Evolutionary conservation across 192 early-diverging fungal species (phyloP).

Genomic region (Geranomyces variabilis): DNA sequence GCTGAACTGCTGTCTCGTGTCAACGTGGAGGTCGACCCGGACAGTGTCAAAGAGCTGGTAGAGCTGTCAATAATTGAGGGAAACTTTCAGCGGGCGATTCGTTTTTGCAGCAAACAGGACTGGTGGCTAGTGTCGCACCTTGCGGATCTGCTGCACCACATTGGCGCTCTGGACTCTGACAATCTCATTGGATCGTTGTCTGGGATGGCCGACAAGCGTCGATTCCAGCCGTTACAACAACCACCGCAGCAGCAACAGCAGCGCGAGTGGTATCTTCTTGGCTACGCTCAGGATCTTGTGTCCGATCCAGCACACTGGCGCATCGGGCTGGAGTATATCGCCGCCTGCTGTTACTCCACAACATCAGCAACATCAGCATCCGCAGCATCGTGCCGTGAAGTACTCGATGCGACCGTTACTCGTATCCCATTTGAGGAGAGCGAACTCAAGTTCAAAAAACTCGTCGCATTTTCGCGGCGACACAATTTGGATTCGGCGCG

Average conservation of each 20-base stretch:
- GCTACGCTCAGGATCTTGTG: conserved; percentile 24
- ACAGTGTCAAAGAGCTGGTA: not conserved
- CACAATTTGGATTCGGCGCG: conserved; percentile 40
- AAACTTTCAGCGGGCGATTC: conserved; percentile 27
- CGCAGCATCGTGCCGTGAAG: conserved; percentile 3
- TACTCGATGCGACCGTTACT: conserved; percentile 38
- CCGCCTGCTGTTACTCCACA: conserved; percentile 4
- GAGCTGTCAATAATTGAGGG: conserved; percentile 24
- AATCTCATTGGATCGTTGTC: conserved; percentile 30
- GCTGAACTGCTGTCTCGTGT: conserved; percentile 17
- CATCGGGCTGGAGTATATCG: conserved; percentile 57
- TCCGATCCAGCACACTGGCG: conserved; percentile 47
- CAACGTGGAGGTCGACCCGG: not conserved
- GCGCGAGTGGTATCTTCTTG: conserved; percentile 33
- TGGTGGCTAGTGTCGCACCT: conserved; percentile 61
- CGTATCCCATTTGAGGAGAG: conserved; percentile 57
- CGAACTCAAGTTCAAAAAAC: conserved; percentile 53
- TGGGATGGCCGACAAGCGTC: not conserved
- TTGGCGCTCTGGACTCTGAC: conserved; percentile 55
- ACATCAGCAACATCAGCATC: no score
- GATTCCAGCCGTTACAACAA: not conserved
- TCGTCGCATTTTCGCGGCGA: conserved; percentile 54
- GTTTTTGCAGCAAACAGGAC: conserved; percentile 27
- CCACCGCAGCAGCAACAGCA: not conserved
- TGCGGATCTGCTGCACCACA: conserved; percentile 58